These are phyloP conservation scores for Hibiscus tridactylites DNA, from an alignment of 345 rosid species.

Conservation along the genomic window DNA sequence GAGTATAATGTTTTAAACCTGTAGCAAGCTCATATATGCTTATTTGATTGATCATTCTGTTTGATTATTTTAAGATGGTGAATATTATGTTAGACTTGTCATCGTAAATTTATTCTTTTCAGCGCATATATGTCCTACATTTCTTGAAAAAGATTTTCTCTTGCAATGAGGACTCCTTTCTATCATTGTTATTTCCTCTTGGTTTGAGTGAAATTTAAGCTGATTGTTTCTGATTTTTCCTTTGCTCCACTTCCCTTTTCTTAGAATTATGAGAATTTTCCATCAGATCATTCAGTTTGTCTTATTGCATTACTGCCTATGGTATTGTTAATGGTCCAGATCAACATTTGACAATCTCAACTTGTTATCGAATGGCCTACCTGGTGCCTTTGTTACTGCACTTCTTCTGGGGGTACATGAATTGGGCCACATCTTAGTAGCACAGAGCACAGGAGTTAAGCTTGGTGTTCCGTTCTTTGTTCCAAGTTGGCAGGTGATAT, in stretches of 20 bases:
- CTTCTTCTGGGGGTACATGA: conserved; percentile 77
- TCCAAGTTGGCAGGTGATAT: conserved; percentile 88
- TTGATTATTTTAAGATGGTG: not conserved
- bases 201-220: not conserved
- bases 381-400: conserved; percentile 83
- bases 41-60: not conserved
- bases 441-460: conserved; percentile 47
- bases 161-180: not conserved
- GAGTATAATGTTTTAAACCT: not conserved
- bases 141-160: not conserved
- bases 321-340: conserved; percentile 33
- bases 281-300: not conserved
- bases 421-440: conserved; percentile 64
- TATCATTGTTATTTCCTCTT: not conserved
- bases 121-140: not conserved
- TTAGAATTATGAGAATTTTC: not conserved
- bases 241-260: not conserved
- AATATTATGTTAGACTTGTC: not conserved
- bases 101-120: not conserved
- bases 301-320: not conserved
- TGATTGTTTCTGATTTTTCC: not conserved
- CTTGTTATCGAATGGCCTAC: conserved; percentile 63
- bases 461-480: conserved; percentile 91
- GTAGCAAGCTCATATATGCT: not conserved
- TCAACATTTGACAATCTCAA: conserved; percentile 70